Evolutionary conservation across 306 rosid species (phyloP).

Genomic region (Medicago arabica): DNA sequence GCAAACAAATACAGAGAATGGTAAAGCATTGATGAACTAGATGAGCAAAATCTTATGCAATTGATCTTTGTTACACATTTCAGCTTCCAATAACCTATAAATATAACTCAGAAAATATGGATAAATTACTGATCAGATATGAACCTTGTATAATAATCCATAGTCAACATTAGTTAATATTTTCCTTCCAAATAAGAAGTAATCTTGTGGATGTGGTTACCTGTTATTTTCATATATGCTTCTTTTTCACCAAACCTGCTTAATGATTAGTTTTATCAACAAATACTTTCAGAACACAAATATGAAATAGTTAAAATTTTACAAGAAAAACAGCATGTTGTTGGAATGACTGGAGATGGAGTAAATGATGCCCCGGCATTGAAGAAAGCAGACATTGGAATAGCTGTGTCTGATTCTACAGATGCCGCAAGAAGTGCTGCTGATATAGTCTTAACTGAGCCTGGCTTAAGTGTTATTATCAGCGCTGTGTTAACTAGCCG

Average conservation of each 20-base stretch:
- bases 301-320: conserved; percentile 81
- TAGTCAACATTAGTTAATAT: neutral
- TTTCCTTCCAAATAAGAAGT: conserved; percentile 9
- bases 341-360: conserved; percentile 96
- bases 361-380: conserved; percentile 93
- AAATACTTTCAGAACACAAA: conserved; percentile 74
- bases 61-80: conserved; percentile 16
- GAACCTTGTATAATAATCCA: neutral
- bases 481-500: conserved; percentile 86
- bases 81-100: conserved; percentile 14
- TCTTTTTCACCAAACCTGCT: conserved; percentile 24
- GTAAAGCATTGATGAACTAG: conserved; percentile 13
- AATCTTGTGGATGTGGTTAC: conserved; percentile 8
- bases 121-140: conserved; percentile 1
- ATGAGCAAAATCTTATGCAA: conserved; percentile 5
- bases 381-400: conserved; percentile 93
- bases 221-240: conserved; percentile 13
- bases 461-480: conserved; percentile 83
- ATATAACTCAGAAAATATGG: neutral
- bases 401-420: conserved; percentile 89
- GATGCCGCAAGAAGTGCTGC: conserved; percentile 91
- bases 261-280: conserved; percentile 39
- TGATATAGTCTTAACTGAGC: conserved; percentile 86
- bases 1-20: conserved; percentile 18
- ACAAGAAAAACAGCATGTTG: conserved; percentile 83